A percentile compares a stretch with the other conserved stretches of the same genome.
phyloP scores from a whole-genome alignment of 2,329 filamentous ascomycete genomes.

The Mollisiaceae sp. region DNA sequence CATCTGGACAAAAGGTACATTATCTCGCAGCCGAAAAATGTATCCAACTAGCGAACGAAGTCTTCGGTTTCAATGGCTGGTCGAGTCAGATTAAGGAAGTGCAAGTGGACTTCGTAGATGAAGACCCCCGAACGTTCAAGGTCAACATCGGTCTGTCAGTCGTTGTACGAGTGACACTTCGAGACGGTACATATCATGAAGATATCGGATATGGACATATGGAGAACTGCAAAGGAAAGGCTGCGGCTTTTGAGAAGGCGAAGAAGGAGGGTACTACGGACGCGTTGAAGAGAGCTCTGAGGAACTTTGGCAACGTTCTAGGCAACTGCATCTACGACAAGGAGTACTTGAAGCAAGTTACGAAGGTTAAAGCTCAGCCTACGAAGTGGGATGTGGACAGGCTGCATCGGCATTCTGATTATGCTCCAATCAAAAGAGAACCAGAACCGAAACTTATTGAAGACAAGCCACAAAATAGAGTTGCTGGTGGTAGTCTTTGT shows the following conservation, averaged over 20 bases:
- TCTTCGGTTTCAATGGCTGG: slow-evolving; percentile 98
- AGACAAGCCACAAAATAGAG: slow-evolving; percentile 33
- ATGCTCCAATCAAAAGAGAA: slow-evolving; percentile 37
- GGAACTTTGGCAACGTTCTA: slow-evolving; percentile 93
- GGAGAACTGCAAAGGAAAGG: slow-evolving; percentile 95
- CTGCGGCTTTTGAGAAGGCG: slow-evolving; percentile 94
- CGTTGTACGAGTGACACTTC: slow-evolving; percentile 86
- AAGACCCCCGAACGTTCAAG: slow-evolving; percentile 76
- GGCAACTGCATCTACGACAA: slow-evolving; percentile 99
- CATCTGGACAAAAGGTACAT: slow-evolving; percentile 84
- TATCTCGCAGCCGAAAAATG: slow-evolving; percentile 97
- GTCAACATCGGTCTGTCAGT: slow-evolving; percentile 88
- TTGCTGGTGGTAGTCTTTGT: slow-evolving; percentile 27
- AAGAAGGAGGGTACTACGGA: slow-evolving; percentile 99
- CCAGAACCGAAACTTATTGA: slow-evolving; percentile 37
- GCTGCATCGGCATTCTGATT: slow-evolving; percentile 82
- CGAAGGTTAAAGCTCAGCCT: slow-evolving; percentile 81
- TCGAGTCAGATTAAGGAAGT: slow-evolving; percentile 94
- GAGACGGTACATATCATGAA: slow-evolving; percentile 96
- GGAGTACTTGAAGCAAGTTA: slow-evolving; percentile 87
- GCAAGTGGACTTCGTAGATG: slow-evolving; percentile 94
- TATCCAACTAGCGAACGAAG: slow-evolving; percentile 91
- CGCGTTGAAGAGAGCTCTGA: slow-evolving; percentile 84
- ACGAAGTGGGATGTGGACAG: slow-evolving; percentile 79
- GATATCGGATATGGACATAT: slow-evolving; percentile 97